Base-by-base conservation (phyloP, 768 basidiomycete genomes). In the Hericium coralloides region DNA sequence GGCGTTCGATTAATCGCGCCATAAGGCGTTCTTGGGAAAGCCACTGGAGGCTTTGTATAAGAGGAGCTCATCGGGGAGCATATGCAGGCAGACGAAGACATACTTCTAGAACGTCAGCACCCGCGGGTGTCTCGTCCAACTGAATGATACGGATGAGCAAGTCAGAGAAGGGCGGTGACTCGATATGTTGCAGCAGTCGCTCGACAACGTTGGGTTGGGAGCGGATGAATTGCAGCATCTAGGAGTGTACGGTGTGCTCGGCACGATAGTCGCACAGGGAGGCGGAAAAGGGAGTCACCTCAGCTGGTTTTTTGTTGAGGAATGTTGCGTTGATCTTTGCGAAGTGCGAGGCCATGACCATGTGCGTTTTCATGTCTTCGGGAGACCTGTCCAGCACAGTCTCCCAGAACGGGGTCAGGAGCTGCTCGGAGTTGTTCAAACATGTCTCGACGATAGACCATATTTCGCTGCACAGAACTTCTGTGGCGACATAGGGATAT, bases 151-250 rank as follows among this genome's bases (percentile, higher is more conserved):
- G 84, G 57, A 95, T 82, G 31, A 99, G 75, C 47, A 98, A 77
- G 68, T 99, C 97, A 59, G 93, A 89, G 65, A 98, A 84, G 2
- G 97, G 84, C 2, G 95, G 88, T 18, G 87, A 87, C 70, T 92
- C 90, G 58, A 98, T 84, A 65, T 95, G 91, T 37, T 76, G 75
- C 48, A 99, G 77, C 9, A 99, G 73, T 14, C 92, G 82, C 63
- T 90, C 85, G 47, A 98, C 82, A 48, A 97, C 77, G 49, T 79
- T 74, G 3, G 92, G 88, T 67, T 95, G 87, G 14, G 82, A 76
- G 69, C 88, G 85, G 59, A 99, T 91, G 71, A 97, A 98, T 41
- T 79, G 79, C 62, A 99, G 82, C 89, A 95, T 95, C 92, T 98
- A 69, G 63, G 62, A 56, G 56, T 38, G 38, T 55, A 63, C 64